A percentile compares a stretch with the other conserved stretches of the same genome.
phyloP scores from a whole-genome alignment of 345 rosid species.

The Eucalyptus victrix region DNA sequence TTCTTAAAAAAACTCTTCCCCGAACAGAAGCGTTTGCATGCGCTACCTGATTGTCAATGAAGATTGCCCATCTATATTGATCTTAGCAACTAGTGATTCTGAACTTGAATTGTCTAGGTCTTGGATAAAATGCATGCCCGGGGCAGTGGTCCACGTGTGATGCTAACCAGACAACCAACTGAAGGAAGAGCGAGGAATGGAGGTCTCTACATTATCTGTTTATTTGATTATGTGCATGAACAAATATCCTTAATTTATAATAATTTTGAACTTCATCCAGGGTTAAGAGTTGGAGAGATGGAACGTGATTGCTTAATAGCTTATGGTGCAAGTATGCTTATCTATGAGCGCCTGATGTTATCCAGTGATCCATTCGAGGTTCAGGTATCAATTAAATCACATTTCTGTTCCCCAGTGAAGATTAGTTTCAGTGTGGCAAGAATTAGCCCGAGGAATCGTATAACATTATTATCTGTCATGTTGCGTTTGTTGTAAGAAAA shows the following conservation, averaged over 20 bases:
- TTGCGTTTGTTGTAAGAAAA: background rate
- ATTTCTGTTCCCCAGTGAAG: background rate
- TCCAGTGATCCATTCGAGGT: constrained; percentile 98
- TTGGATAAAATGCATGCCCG: constrained; percentile 94
- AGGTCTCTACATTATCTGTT: constrained; percentile 27
- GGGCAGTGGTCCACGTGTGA: constrained; percentile 81
- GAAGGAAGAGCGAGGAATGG: constrained; percentile 97
- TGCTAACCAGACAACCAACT: constrained; percentile 95
- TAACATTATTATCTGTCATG: background rate
- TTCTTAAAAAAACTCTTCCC: no score
- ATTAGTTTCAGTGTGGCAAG: background rate
- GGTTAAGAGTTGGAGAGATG: constrained; percentile 97
- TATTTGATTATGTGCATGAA: background rate
- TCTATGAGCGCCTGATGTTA: constrained; percentile 77
- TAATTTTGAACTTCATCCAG: constrained; percentile 12
- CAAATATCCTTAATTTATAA: background rate
- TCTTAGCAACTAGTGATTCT: background rate
- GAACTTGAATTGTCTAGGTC: constrained; percentile 29
- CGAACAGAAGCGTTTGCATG: no score
- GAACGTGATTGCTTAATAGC: constrained; percentile 95
- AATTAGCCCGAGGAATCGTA: background rate
- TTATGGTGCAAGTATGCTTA: constrained; percentile 93
- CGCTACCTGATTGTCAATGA: background rate
- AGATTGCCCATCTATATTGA: background rate
- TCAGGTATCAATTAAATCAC: constrained; percentile 32